Conservation (phyloP, 2,329 filamentous ascomycete species). For the Lachnellula hyalina region DNA sequence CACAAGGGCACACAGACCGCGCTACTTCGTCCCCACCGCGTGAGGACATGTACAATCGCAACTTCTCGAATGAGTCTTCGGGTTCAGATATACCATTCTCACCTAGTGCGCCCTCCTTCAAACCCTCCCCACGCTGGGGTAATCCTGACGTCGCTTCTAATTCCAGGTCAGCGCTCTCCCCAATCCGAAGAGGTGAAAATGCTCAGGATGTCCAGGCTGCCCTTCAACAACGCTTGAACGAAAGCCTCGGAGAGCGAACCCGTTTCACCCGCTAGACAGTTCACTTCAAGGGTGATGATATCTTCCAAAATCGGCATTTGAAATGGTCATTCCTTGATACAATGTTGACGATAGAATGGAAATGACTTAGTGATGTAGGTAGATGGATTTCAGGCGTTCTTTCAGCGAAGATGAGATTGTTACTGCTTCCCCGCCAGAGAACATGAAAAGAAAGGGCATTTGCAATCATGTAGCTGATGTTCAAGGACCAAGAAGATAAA, state of each 20-base stretch:
- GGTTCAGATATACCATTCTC: constrained; percentile 7
- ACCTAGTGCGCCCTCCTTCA: constrained; percentile 3
- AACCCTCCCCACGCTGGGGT: neutral
- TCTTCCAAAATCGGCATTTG: neutral
- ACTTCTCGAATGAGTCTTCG: constrained; percentile 5
- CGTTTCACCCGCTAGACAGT: neutral
- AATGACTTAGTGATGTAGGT: neutral
- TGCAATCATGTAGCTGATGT: neutral
- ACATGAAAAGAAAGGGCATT: neutral
- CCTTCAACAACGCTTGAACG: neutral
- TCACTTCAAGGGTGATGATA: neutral
- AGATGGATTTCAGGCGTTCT: neutral
- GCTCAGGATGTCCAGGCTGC: neutral
- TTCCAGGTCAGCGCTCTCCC: neutral
- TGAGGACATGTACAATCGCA: constrained; percentile 3
- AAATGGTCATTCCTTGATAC: neutral
- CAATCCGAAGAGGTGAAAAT: neutral
- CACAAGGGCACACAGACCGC: neutral
- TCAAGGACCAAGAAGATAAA: neutral
- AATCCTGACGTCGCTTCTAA: constrained; percentile 9
- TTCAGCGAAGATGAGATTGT: neutral
- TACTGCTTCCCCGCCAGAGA: neutral
- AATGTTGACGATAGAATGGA: neutral
- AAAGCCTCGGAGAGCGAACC: neutral
- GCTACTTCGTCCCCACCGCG: constrained; percentile 1